Percentiles rank a stretch among this genome's conserved stretches.
Evolutionary conservation across 148 eudicot genomes (phyloP).

Genomic region (Rhododendron henanense): DNA sequence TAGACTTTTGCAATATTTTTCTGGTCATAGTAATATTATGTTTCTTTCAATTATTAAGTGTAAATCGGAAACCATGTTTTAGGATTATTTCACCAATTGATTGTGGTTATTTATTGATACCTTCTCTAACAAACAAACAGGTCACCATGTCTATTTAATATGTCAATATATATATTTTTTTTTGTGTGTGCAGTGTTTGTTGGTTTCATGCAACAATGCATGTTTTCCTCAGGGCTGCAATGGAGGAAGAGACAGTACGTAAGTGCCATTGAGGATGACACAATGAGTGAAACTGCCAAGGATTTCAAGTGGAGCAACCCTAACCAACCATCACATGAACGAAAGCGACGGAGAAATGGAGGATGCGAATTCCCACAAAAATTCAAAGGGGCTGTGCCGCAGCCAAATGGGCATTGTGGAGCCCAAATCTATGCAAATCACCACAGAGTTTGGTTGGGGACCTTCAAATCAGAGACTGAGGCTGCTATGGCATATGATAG

Average conservation of each 20-base stretch:
- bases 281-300: not conserved
- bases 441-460: slow-evolving; percentile 38
- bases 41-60: too few relatives aligned
- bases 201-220: not conserved
- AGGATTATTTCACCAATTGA: too few relatives aligned
- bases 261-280: not conserved
- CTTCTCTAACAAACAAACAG: not conserved
- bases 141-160: not conserved
- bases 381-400: slow-evolving; percentile 38
- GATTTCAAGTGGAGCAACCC: not conserved
- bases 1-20: too few relatives aligned
- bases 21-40: too few relatives aligned
- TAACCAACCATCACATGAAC: not conserved
- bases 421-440: slow-evolving; percentile 41
- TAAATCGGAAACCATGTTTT: too few relatives aligned
- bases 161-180: not conserved
- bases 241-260: not conserved
- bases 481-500: slow-evolving; percentile 37
- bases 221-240: not conserved
- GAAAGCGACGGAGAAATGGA: not conserved
- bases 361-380: not conserved
- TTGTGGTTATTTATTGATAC: not conserved
- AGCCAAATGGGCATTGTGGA: slow-evolving; percentile 35
- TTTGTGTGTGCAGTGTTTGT: not conserved
- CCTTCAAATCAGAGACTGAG: slow-evolving; percentile 25